Evolutionary conservation across 106 monocot species (phyloP).

Genomic region (Dendrobium huoshanense): DNA sequence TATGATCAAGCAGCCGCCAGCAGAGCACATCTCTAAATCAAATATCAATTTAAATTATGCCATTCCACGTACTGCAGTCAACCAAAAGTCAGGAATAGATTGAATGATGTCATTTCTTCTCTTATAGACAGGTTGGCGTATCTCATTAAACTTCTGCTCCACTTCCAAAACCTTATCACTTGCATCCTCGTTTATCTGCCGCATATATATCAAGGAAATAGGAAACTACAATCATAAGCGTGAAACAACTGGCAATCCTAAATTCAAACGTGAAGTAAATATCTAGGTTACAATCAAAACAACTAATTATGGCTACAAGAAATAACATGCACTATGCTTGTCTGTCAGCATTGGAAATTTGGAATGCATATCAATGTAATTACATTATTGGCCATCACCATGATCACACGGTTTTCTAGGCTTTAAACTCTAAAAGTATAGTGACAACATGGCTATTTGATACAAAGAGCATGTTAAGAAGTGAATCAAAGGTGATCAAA

Average conservation of each 20-base stretch:
- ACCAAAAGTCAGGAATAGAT: constrained; percentile 93
- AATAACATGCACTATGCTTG: neutral
- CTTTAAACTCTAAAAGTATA: too few relatives aligned
- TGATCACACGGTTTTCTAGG: too few relatives aligned
- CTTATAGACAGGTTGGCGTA: constrained; percentile 75
- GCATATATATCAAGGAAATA: neutral
- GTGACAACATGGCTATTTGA: too few relatives aligned
- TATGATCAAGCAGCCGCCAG: too few relatives aligned
- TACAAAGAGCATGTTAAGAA: too few relatives aligned
- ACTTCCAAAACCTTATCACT: constrained; percentile 97
- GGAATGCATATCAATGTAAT: too few relatives aligned
- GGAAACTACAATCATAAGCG: neutral
- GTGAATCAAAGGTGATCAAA: neutral
- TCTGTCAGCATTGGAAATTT: too few relatives aligned
- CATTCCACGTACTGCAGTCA: constrained; percentile 61
- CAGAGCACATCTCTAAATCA: neutral
- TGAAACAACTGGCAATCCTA: neutral
- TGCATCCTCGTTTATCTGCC: constrained; percentile 84
- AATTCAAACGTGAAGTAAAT: neutral
- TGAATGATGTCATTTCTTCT: constrained; percentile 71
- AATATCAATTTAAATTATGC: neutral
- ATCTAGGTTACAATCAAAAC: neutral
- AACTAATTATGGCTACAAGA: neutral
- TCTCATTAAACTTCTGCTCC: constrained; percentile 90
- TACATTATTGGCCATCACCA: too few relatives aligned